Percentiles rank a stretch among this genome's conserved stretches.
Conservation (phyloP, 139 green algal species). For the Chlamydomonas eustigma region DNA sequence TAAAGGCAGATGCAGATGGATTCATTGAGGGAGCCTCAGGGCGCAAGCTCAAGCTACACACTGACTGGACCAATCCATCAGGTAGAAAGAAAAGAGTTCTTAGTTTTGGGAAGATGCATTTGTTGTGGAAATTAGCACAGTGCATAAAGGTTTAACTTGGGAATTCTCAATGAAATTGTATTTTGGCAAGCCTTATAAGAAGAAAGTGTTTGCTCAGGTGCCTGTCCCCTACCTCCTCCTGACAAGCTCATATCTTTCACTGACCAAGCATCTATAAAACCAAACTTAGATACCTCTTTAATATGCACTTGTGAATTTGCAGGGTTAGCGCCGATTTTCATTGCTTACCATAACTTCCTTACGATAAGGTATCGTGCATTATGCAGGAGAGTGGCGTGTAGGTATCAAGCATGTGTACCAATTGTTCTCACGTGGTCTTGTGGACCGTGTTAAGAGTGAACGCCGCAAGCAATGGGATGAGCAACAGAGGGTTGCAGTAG, state of each 20-base stretch:
- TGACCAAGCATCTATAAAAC: too few relatives aligned
- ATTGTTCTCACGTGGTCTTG: slow-evolving; percentile 61
- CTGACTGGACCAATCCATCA: slow-evolving; percentile 78
- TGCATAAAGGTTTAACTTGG: too few relatives aligned
- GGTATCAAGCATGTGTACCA: slow-evolving; percentile 68
- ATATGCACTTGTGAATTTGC: too few relatives aligned
- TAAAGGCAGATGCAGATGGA: slow-evolving; percentile 58
- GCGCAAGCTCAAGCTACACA: slow-evolving; percentile 58
- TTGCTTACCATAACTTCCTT: too few relatives aligned
- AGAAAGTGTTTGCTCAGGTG: background rate
- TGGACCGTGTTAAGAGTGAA: slow-evolving; percentile 34
- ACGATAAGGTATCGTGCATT: too few relatives aligned
- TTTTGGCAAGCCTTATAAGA: too few relatives aligned
- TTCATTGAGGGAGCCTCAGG: slow-evolving; percentile 56
- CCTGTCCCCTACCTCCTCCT: background rate
- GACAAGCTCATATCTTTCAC: background rate
- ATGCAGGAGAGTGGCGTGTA: slow-evolving; percentile 72
- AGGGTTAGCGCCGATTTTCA: too few relatives aligned
- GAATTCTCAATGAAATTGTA: too few relatives aligned
- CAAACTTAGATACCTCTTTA: too few relatives aligned
- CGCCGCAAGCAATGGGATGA: slow-evolving; percentile 61
- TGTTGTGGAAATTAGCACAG: too few relatives aligned
- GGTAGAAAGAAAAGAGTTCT: slow-evolving; percentile 16
- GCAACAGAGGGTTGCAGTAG: slow-evolving; percentile 21
- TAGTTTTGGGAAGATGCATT: too few relatives aligned